Evolutionary conservation across 164 flowering plant genomes (phyloP).

Genomic region (Litsea cubeba): DNA sequence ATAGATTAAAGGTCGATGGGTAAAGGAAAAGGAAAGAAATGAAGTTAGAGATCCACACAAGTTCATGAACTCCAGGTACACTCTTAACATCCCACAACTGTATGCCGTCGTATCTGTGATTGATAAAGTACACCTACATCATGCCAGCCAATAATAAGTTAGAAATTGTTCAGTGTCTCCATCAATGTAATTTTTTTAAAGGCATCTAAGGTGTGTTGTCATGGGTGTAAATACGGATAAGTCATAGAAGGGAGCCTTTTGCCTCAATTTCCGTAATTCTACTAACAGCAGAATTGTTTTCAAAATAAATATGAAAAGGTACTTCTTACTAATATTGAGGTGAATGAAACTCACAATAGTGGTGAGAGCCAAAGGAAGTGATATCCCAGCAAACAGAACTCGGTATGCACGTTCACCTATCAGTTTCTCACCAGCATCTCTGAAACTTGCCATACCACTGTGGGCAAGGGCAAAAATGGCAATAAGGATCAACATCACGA

Average conservation of each 20-base stretch:
- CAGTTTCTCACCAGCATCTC: slow-evolving; percentile 78
- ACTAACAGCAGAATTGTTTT: background rate
- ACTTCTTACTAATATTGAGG: background rate
- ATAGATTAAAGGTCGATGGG: slow-evolving; percentile 90
- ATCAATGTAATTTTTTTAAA: background rate
- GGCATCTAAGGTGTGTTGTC: background rate
- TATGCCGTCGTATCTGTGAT: slow-evolving; percentile 87
- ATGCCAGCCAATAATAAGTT: background rate
- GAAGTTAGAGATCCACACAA: slow-evolving; percentile 68
- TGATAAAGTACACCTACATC: slow-evolving; percentile 88
- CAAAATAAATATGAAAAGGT: background rate
- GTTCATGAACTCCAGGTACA: slow-evolving; percentile 62
- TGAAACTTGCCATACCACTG: slow-evolving; percentile 91
- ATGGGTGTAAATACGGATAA: background rate
- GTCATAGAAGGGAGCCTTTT: background rate
- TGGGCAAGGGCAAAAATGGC: slow-evolving; percentile 80
- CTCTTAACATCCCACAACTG: slow-evolving; percentile 91
- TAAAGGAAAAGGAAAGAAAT: slow-evolving; percentile 87
- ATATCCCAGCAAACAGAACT: slow-evolving; percentile 80
- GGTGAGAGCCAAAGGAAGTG: slow-evolving; percentile 89
- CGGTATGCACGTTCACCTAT: slow-evolving; percentile 91
- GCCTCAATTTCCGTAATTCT: background rate
- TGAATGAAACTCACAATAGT: slow-evolving; percentile 63
- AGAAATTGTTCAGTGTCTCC: background rate
- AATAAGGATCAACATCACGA: slow-evolving; percentile 68